Evolutionary conservation across 2,329 filamentous ascomycete genomes (phyloP), one percentile per base, ranked within the genome.

Genomic region (Eutypa lata): DNA sequence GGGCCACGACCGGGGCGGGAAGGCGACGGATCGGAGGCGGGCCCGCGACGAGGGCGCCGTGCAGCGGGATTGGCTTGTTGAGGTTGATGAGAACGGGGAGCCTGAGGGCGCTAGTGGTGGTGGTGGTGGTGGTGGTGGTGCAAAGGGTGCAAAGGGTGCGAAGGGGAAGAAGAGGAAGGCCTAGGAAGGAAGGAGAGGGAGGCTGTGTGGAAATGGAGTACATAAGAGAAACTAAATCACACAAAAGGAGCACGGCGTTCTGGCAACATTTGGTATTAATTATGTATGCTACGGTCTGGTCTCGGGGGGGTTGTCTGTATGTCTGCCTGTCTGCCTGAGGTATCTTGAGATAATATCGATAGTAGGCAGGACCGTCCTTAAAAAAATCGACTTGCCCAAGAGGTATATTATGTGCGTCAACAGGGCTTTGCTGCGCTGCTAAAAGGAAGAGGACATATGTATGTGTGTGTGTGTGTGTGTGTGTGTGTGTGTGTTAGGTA

Each of bases 1-100:
- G 91, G 94, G 94, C 1, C 96, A 94, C 76, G 65, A 66, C 57
- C 62, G 60, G 54, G 62, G 58, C 49, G 64, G 62, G 33, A 21
- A 21, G 5, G 21, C 21, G 21, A 13, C 22, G 21, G 42, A 45
- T 21, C 57, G 53, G 26, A 89, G 93, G 76, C 92, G 88, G 56
- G 86, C 89, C 71, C 94, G 94, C 72, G 93, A 94, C 78, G 85
- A 86, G 56, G 88, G 83, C 19, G 87, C 57, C 43, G 65, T 68
- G 1, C 66, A 95, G 72, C 79, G 84, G 59, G 87, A 96, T 66
- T 96, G 92, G 89, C 77, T 97, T 62, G 90, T 97, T 54, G 94
- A 97, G 82, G 87, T 99, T 50, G 88, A 96, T 67, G 83, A 88
- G 70, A 83, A 87, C 73, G 62, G 63, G 55, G 59, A 84, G 61